Base-by-base conservation (phyloP, 1,284 basidiomycete species). In the Meripilus lineatus region DNA sequence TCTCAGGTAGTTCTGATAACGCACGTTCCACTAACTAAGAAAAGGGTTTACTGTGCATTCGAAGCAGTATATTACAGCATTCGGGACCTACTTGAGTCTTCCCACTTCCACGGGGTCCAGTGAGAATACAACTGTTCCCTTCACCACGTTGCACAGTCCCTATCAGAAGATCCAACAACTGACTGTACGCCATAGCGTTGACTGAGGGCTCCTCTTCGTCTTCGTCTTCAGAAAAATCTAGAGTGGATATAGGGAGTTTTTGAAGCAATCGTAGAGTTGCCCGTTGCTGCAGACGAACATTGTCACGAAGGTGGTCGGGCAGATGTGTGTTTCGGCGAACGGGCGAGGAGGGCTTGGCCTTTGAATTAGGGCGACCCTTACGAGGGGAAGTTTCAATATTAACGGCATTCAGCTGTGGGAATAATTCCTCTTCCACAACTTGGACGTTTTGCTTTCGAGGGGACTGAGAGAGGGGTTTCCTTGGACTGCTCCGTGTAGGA, bases 91-190 rank as follows among this genome's bases (percentile, higher is more conserved):
- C 91, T 51, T 70, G 72, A 1, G 87, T 84, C 68, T 95, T 94
- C 17, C 92, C 92, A 51, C 83, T 87, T 11, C 89, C 89, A 46
- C 82, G 72, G 2, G 90, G 84, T 5, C 92, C 92, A 28, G 92
- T 72, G 4, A 95, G 59, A 44, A 95, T 70, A 55, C 90, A 93
- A 48, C 90, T 93, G 54, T 95, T 95, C 3, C 92, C 92, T 68
- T 95, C 92, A 3, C 85, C 86, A 25, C 90, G 77, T 22, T 69
- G 66, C 2, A 87, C 74, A 1, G 89, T 90, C 2, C 90, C 91
- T 18, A 66, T 62, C 4, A 94, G 65, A 20, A 95, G 64, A 38
- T 77, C 74, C 1, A 66, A 57, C 4, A 95, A 61, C 38, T 85
- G 78, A 30, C 74, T 55, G 17, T 65, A 63, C 0, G 81, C 77